Base-by-base conservation (phyloP, 306 rosid genomes). In the Lotus japonicus region DNA sequence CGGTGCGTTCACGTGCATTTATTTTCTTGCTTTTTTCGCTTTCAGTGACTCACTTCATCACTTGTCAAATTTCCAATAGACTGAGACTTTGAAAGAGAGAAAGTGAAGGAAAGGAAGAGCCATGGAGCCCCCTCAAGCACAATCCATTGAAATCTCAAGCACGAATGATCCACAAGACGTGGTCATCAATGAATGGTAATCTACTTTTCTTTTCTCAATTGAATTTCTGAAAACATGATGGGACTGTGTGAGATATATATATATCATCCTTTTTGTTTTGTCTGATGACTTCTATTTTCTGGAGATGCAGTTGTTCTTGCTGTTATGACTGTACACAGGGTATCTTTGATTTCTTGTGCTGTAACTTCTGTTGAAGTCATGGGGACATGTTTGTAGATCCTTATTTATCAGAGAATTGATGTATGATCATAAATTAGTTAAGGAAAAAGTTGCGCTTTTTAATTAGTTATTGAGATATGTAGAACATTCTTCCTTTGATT, bases 81-180 rank as follows among this genome's bases (percentile, higher is more conserved):
- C 9, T 3, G 44, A 6, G 2, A 2, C 31, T 26, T 26, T 0
- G 8, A 51, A 16, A 58, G 64, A 7, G 38, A 19, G 54, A 18
- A 18, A 48, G 38, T 18, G 55, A 76, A 46, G 18, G 49, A 75
- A 76, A 45, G 14, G 49, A 75, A n/a, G 23, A 90, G 42, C 42
- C 0, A 38, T 91, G 97, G 92, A 88, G 5, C 92, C 95, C 39
- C 95, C 95, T 12, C 74, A 73, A 36, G 31, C 88, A 53, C 97
- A 91, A 67, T 73, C 95, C 61, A 80, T 86, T 8, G 87, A 91
- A 2, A 58, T 59, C 64, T 77, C 88, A 4, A 65, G 48, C 81
- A 81, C 46, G 49, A 68, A 68, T 11, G 89, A 82, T 82, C 14
- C 53, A 15, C 83, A 80, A 73, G 95, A 86, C 68, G 82, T 58